A percentile compares a stretch with the other conserved stretches of the same genome.
These are phyloP conservation scores for Fusarium illudens DNA, from an alignment of 2,329 filamentous ascomycete genomes.

Conservation along the genomic window DNA sequence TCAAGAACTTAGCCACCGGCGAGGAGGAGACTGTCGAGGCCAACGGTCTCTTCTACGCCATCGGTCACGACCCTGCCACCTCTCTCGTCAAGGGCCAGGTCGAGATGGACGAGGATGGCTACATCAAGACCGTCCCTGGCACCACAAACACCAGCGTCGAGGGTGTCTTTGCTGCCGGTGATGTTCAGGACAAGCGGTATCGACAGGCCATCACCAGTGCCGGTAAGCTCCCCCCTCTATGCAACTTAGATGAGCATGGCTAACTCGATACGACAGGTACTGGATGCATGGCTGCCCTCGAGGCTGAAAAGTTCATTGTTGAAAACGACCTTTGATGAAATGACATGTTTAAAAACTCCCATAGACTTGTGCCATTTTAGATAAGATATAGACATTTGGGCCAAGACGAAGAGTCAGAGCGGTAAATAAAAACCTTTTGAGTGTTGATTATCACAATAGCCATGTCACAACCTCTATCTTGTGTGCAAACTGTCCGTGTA, in stretches of 20 bases:
- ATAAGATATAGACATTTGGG: slow-evolving; percentile 32
- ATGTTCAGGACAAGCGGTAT: slow-evolving; percentile 99
- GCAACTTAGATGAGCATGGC: neutral
- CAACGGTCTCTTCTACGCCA: slow-evolving; percentile 95
- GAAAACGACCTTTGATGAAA: slow-evolving; percentile 70
- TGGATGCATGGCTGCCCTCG: slow-evolving; percentile 93
- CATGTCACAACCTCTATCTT: neutral
- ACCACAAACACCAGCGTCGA: slow-evolving; percentile 87
- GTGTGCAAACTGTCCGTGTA: neutral
- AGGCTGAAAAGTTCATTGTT: slow-evolving; percentile 91
- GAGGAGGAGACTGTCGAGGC: slow-evolving; percentile 85
- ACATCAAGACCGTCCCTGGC: slow-evolving; percentile 88
- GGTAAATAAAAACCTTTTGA: slow-evolving; percentile 12
- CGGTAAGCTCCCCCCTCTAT: slow-evolving; percentile 64
- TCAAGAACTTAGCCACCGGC: slow-evolving; percentile 81
- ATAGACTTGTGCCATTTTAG: slow-evolving; percentile 38
- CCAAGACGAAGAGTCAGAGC: slow-evolving; percentile 16
- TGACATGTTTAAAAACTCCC: slow-evolving; percentile 21
- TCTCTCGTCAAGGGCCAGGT: slow-evolving; percentile 89
- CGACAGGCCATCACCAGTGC: slow-evolving; percentile 98
- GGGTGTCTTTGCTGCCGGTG: slow-evolving; percentile 95
- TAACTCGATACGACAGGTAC: slow-evolving; percentile 65
- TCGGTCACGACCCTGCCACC: slow-evolving; percentile 95
- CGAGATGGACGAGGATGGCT: slow-evolving; percentile 87
- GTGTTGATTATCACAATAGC: neutral